A percentile compares a stretch with the other conserved stretches of the same genome.
phyloP scores from a whole-genome alignment of 129 eudicot genomes.

The Flaveria ramosissima region DNA sequence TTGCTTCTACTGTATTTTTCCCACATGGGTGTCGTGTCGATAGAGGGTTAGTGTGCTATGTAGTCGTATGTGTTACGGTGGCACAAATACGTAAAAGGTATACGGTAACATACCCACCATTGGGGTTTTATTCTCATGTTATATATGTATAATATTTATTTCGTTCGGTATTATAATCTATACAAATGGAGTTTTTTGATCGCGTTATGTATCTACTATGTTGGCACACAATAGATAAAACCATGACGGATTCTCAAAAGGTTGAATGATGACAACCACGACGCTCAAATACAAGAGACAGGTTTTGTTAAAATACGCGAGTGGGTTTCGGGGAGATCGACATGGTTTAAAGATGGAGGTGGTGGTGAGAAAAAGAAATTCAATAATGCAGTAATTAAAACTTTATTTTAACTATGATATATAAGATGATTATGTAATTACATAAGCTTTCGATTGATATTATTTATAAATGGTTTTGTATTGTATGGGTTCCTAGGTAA shows the following conservation, averaged over 20 bases:
- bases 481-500: no score
- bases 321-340: no score
- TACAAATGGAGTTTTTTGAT: constrained; percentile 19
- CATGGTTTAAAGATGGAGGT: no score
- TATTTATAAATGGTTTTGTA: no score
- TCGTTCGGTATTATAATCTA: constrained; percentile 18
- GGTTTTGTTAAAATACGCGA: no score
- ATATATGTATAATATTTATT: constrained; percentile 35
- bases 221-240: not conserved
- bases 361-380: no score
- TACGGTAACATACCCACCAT: constrained; percentile 34
- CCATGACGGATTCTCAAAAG: not conserved
- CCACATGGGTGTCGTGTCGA: constrained; percentile 37
- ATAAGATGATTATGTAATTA: no score
- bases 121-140: constrained; percentile 31
- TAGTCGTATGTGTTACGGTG: constrained; percentile 27
- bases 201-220: constrained; percentile 3
- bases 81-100: constrained; percentile 31
- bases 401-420: no score
- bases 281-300: no score
- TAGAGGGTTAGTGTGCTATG: constrained; percentile 37
- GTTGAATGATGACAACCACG: no score
- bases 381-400: no score
- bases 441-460: no score
- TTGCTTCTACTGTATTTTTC: constrained; percentile 37